Evolutionary conservation across 768 basidiomycete genomes (phyloP), one percentile per base, ranked within the genome.

Genomic region (Lanmaoa pseudosensibilis): DNA sequence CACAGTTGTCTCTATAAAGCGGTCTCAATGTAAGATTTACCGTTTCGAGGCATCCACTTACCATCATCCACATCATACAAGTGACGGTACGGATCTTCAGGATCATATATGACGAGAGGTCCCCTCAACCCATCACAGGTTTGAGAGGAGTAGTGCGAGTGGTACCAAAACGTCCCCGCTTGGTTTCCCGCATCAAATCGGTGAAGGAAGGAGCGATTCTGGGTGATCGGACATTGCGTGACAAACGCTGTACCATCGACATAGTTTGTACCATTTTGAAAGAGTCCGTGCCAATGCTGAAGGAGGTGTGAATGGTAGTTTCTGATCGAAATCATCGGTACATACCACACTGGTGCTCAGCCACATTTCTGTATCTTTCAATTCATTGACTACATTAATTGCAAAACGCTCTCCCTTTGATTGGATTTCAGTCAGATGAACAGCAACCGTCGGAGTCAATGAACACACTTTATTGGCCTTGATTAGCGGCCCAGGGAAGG

Each of bases 241-340:
- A 78, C 68, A 48, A 70, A 74, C 6, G 73, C 69, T 10, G 71
- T 62, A 2, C 83, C 82, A 55, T 84, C 83, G 0, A 66, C 76
- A 63, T 70, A 77, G 57, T 74, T 78, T 25, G 77, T 74, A 3
- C 68, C 64, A 4, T 73, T 66, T 58, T 83, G 82, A 55, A 75
- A 73, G 34, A 84, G 55, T 12, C 83, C 81, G 57, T 83, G 83
- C 82, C 81, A 84, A 60, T 84, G 82, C 83, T 84, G 30, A 19
- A 45, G 50, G 11, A 33, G 7, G 23, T 19, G 30, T 60, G 25
- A 60, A 32, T 15, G 7, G 23, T n/a, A 2, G 6, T 23, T 18
- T 18, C 38, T 13, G 19, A 43, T 23, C 8, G 5, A 34, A 18
- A 4, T 34, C 16, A 5, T 37, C 5, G n/a, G 33, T n/a, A 59